Evolutionary conservation across 495 filamentous ascomycete genomes (phyloP).

Genomic region (Hyaloscypha hepaticicola): DNA sequence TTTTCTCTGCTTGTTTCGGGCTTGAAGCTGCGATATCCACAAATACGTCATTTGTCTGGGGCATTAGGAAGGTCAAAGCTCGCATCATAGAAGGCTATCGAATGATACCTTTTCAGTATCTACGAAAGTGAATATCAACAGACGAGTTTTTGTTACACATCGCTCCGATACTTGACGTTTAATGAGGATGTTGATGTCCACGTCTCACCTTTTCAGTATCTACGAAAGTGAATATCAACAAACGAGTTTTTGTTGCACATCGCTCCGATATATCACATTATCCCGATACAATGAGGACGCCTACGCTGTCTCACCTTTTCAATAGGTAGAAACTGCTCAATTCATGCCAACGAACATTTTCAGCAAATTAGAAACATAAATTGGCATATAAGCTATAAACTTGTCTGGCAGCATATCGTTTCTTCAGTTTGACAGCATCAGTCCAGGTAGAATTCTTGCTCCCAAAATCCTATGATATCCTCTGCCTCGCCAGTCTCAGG

Average conservation of each 20-base stretch:
- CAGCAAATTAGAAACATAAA: not conserved
- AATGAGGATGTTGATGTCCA: no score
- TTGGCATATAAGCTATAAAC: not conserved
- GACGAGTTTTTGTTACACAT: no score
- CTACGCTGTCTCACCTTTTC: no score
- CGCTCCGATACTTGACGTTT: no score
- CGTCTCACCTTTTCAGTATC: no score
- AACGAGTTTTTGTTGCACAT: no score
- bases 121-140: not conserved
- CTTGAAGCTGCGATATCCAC: not conserved
- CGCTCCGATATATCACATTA: no score
- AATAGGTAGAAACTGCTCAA: no score
- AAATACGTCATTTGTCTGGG: slow-evolving; percentile 23
- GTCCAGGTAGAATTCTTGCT: slow-evolving; percentile 37
- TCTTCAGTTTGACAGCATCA: not conserved
- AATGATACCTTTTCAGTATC: not conserved
- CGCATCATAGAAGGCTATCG: slow-evolving; percentile 3
- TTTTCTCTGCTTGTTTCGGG: slow-evolving; percentile 11
- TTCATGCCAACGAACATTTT: no score
- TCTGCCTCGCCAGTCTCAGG: slow-evolving; percentile 31
- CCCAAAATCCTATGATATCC: slow-evolving; percentile 47
- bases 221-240: no score
- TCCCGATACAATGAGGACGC: no score
- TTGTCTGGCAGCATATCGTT: not conserved
- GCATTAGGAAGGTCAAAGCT: not conserved